A percentile compares a stretch with the other conserved stretches of the same genome.
Conservation (phyloP, 2,329 filamentous ascomycete genomes). For the Pseudogymnoascus sp. region DNA sequence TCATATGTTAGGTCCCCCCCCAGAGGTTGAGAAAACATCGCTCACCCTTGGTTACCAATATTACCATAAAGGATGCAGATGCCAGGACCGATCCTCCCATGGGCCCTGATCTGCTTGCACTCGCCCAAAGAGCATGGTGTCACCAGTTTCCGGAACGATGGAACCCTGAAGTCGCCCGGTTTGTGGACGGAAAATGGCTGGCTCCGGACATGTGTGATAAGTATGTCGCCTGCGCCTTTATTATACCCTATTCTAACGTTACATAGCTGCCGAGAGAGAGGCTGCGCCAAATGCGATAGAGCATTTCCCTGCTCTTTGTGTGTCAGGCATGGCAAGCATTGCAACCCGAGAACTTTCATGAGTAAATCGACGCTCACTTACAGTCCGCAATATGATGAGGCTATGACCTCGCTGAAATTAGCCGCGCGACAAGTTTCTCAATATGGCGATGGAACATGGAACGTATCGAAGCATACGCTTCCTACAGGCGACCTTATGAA, state of each 20-base stretch:
- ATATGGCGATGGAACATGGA: neutral
- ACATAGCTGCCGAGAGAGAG: neutral
- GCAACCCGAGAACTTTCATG: neutral
- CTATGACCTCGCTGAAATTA: neutral
- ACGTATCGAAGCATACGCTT: neutral
- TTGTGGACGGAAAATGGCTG: slow-evolving; percentile 9
- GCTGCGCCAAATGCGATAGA: neutral
- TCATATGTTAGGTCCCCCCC: neutral
- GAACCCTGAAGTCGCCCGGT: slow-evolving; percentile 1
- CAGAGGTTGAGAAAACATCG: neutral
- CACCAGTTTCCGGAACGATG: neutral
- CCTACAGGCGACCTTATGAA: neutral
- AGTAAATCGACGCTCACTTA: neutral
- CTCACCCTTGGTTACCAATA: neutral
- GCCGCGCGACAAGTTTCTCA: neutral
- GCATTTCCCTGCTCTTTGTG: neutral
- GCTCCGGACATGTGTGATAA: slow-evolving; percentile 9
- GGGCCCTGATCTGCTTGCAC: slow-evolving; percentile 2
- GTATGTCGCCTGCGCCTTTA: neutral
- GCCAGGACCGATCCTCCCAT: neutral
- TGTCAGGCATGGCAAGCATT: neutral
- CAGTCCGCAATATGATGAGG: neutral
- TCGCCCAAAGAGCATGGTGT: neutral
- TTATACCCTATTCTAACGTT: neutral
- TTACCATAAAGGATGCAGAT: slow-evolving; percentile 11